Conservation (phyloP, 352 stramenopile genomes). For the Phytophthora aleatoria region DNA sequence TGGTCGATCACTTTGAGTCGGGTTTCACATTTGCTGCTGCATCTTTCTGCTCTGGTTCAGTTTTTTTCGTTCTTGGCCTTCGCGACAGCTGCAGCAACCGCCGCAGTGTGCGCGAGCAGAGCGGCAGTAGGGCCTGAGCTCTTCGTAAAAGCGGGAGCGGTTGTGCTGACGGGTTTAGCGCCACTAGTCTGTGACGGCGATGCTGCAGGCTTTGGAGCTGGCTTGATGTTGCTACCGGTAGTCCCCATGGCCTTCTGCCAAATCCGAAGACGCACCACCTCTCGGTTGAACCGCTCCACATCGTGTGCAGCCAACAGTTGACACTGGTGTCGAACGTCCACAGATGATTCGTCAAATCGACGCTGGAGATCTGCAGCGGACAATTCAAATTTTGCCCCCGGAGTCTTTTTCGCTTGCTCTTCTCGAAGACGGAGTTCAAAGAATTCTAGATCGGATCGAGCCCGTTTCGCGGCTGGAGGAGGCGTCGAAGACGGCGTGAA, state of each 20-base stretch:
- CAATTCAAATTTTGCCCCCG: constrained; percentile 8
- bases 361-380: constrained; percentile 34
- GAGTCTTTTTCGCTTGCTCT: constrained; percentile 9
- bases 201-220: constrained; percentile 2
- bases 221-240: background rate
- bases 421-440: constrained; percentile 40
- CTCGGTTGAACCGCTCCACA: constrained; percentile 62
- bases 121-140: constrained; percentile 15
- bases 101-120: constrained; percentile 26
- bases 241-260: constrained; percentile 59
- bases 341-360: constrained; percentile 35
- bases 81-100: constrained; percentile 17
- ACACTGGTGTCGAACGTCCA: constrained; percentile 41
- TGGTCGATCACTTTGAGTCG: constrained; percentile 4
- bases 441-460: constrained; percentile 44
- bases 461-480: constrained; percentile 38
- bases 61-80: constrained; percentile 5
- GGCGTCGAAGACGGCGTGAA: constrained; percentile 50
- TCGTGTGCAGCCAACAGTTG: constrained; percentile 54
- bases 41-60: constrained; percentile 8
- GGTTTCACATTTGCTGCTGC: background rate
- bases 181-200: background rate
- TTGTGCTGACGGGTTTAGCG: no score
- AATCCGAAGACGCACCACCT: constrained; percentile 59
- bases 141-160: background rate